Base-by-base conservation (phyloP, 805 yeast genomes). In the Starmerella bacillaris region DNA sequence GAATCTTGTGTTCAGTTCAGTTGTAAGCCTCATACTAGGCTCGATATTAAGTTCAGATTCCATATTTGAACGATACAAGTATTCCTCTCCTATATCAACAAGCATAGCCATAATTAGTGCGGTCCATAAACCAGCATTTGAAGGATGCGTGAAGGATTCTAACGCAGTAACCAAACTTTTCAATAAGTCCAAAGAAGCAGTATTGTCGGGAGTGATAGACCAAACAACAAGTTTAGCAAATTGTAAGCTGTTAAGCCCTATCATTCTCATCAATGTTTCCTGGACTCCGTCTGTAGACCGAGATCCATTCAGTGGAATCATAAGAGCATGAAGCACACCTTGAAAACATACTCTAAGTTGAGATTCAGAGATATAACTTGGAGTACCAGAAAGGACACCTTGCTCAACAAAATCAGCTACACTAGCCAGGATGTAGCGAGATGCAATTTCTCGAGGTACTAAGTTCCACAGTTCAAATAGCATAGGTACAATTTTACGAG, bases 51-150 rank as follows among this genome's bases (percentile, higher is more conserved):
- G 41, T 37, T 51, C 56, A 8, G 51, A 50, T 2, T 53, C 45
- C 4, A 47, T 21, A 46, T 34, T 58, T 15, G 37, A 3, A 51
- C 65, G 30, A 49, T 54, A 31, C 3, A 47, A 36, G 28, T 56
- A 55, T 24, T 45, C 35, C 18, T 48, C 53, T 0, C 73, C 66
- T 35, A 80, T 57, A 30, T 71, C 66, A 40, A 67, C 64, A n/a
- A 78, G 59, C 19, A 78, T 65, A 38, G 69, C 69, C 1, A 92
- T 65, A 21, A 86, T 67, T 4, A 74, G 59, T 19, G 65, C 55
- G 0, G 92, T 68, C 95, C 96, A 84, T n/a, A 66, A 65, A 0
- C 94, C 96, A n/a, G 64, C 55, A 52, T 84, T 84, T 0, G 96
- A 83, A 5, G 98, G 98, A 53, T 89, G 95, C 3, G 73, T 74